These are phyloP conservation scores for Xylaria nigripes DNA, from an alignment of 495 filamentous ascomycete species.

Conservation along the genomic window DNA sequence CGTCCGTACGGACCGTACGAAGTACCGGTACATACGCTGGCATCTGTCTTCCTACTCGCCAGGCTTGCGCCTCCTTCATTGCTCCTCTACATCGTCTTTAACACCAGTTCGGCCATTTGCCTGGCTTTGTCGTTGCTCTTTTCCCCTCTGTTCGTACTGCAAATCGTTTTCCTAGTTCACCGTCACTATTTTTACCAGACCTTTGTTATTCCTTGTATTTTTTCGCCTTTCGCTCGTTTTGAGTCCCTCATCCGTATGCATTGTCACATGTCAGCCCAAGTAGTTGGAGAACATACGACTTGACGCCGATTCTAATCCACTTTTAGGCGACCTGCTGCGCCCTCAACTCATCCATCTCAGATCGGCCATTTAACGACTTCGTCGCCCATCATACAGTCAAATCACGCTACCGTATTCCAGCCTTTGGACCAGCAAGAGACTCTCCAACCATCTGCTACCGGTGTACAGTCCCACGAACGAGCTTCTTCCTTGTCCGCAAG, in stretches of 20 bases:
- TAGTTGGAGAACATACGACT: neutral
- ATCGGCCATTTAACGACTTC: constrained; percentile 73
- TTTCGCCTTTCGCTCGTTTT: neutral
- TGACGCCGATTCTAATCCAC: constrained; percentile 7
- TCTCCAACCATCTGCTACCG: constrained; percentile 17
- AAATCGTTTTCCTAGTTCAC: neutral
- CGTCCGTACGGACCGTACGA: no score
- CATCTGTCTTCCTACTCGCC: constrained; percentile 3
- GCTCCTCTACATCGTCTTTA: constrained; percentile 3
- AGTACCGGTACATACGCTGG: neutral
- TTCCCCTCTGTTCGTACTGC: neutral
- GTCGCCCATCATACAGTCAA: constrained; percentile 62
- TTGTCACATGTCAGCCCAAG: neutral
- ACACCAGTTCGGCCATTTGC: constrained; percentile 4
- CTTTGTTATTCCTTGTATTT: neutral
- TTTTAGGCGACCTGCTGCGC: constrained; percentile 40
- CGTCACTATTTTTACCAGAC: neutral
- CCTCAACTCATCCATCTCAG: constrained; percentile 66
- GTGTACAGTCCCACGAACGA: constrained; percentile 14
- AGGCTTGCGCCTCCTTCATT: constrained; percentile 8
- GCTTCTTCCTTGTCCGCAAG: constrained; percentile 17
- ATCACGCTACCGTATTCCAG: constrained; percentile 37
- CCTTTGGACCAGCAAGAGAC: constrained; percentile 19
- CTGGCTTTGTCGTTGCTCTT: neutral
- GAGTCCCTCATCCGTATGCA: neutral